phyloP scores from a whole-genome alignment of 352 stramenopile genomes.

The Phytopythium ostracodes region DNA sequence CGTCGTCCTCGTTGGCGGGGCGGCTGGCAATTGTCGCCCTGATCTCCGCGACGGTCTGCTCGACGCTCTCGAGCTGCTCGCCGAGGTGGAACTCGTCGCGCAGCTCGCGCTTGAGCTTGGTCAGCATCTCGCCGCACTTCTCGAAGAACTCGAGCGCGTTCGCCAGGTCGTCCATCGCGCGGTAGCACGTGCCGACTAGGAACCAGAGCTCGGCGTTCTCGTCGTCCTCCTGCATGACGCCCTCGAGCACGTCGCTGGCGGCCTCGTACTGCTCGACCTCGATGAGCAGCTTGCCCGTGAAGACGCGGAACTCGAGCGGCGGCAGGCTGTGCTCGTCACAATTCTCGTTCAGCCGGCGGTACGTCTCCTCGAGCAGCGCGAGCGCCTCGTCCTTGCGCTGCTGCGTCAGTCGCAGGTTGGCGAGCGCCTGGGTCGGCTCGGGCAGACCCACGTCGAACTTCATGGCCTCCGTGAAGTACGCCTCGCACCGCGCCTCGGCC shows the following conservation, averaged over 20 bases:
- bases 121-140: conserved; percentile 72
- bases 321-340: conserved; percentile 70
- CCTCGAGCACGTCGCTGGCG: conserved; percentile 77
- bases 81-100: conserved; percentile 68
- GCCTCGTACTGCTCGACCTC: conserved; percentile 84
- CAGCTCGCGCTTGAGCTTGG: conserved; percentile 76
- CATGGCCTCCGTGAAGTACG: conserved; percentile 86
- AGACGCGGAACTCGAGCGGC: conserved; percentile 81
- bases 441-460: conserved; percentile 88
- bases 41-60: conserved; percentile 53
- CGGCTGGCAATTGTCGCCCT: conserved; percentile 54
- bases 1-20: conserved; percentile 46
- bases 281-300: conserved; percentile 82
- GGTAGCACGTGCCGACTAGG: conserved; percentile 85
- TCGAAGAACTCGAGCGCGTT: conserved; percentile 86
- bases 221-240: conserved; percentile 88
- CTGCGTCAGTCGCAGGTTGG: conserved; percentile 94
- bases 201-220: conserved; percentile 90
- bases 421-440: conserved; percentile 93
- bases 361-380: conserved; percentile 89
- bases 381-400: conserved; percentile 87
- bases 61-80: conserved; percentile 75
- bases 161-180: conserved; percentile 76
- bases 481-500: conserved; percentile 92
- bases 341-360: conserved; percentile 82